Evolutionary conservation across 2,329 filamentous ascomycete genomes (phyloP).

Genomic region (Diplodia corticola): DNA sequence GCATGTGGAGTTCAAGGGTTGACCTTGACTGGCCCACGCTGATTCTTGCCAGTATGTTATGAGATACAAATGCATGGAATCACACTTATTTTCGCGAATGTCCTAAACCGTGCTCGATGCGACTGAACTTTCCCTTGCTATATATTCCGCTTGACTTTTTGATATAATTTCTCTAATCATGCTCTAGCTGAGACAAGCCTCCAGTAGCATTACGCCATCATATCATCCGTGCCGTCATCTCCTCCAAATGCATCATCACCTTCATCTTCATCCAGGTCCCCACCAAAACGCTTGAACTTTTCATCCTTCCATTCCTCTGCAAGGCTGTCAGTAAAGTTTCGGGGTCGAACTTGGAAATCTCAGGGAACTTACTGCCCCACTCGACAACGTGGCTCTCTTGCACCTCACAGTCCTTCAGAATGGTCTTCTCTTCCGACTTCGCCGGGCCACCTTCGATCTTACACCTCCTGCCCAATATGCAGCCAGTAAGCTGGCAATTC

Average conservation of each 20-base stretch:
- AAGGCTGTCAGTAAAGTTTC: neutral
- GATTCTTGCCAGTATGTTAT: too few relatives aligned
- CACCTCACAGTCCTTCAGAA: conserved; percentile 87
- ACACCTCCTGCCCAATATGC: conserved; percentile 78
- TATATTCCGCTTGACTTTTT: neutral
- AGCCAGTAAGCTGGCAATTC: conserved; percentile 81
- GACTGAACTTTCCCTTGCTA: neutral
- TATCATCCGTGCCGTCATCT: neutral
- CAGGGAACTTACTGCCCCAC: conserved; percentile 59
- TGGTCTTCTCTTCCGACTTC: conserved; percentile 44
- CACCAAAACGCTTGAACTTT: conserved; percentile 59
- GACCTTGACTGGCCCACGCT: neutral
- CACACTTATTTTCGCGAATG: neutral
- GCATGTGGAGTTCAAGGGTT: neutral
- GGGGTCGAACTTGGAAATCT: neutral
- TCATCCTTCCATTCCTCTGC: conserved; percentile 59
- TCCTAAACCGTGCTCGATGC: neutral
- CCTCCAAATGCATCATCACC: conserved; percentile 29
- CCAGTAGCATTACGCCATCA: conserved; percentile 7
- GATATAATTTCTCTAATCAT: neutral
- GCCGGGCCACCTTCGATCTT: conserved; percentile 77
- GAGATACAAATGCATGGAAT: neutral
- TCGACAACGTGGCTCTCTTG: conserved; percentile 82
- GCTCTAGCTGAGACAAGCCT: neutral
- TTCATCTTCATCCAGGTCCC: conserved; percentile 40